A percentile compares a stretch with the other conserved stretches of the same genome.
These are phyloP conservation scores for Hanseniaspora taiwanica DNA, from an alignment of 805 yeast genomes.

Conservation along the genomic window DNA sequence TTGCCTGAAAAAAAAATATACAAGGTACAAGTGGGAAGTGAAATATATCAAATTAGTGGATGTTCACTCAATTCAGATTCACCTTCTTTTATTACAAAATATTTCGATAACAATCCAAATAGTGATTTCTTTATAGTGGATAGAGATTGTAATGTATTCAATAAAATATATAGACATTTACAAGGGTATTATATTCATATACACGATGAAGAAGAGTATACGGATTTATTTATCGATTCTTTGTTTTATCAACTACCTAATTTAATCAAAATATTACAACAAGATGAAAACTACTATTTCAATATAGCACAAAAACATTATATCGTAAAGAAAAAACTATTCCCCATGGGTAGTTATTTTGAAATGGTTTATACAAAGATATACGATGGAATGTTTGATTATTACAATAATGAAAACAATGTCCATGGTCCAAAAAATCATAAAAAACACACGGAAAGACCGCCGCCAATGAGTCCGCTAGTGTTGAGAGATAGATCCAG, in stretches of 20 bases:
- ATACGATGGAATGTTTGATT: too few relatives aligned
- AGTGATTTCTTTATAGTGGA: conserved; percentile 52
- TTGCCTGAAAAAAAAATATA: conserved; percentile 62
- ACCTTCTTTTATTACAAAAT: conserved; percentile 78
- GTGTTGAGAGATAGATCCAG: conserved; percentile 41
- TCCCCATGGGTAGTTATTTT: conserved; percentile 31
- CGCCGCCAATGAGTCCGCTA: conserved; percentile 60
- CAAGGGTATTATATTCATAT: conserved; percentile 67
- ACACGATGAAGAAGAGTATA: conserved; percentile 45
- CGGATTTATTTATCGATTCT: conserved; percentile 56
- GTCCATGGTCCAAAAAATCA: too few relatives aligned
- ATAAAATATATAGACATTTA: conserved; percentile 52
- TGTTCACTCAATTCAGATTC: conserved; percentile 77
- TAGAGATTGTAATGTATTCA: conserved; percentile 58
- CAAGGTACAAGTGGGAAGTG: conserved; percentile 56
- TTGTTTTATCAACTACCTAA: conserved; percentile 53
- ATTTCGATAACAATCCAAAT: conserved; percentile 26
- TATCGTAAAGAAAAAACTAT: conserved; percentile 41
- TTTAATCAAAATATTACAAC: conserved; percentile 33
- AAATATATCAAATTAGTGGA: conserved; percentile 48
- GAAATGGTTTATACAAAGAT: conserved; percentile 10
- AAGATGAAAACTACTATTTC: conserved; percentile 42
- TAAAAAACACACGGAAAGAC: too few relatives aligned
- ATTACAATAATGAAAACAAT: too few relatives aligned
- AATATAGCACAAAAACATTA: conserved; percentile 49